Conservation (phyloP, 1,284 basidiomycete genomes). For the Fereydounia khargensis region DNA sequence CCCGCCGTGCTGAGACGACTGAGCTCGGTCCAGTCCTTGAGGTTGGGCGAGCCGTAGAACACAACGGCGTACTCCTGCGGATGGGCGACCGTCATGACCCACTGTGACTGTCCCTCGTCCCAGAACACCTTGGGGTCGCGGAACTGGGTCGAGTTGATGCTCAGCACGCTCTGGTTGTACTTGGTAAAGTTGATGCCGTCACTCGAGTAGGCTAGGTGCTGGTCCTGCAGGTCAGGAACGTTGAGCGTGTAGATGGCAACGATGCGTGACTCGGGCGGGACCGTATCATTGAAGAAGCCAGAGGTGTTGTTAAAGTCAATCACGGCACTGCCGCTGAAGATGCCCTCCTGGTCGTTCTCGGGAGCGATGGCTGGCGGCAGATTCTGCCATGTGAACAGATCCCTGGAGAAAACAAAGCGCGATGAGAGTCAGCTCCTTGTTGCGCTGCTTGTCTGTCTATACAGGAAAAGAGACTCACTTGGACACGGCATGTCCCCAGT, state of each 20-base stretch:
- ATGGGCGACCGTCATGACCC: slow-evolving; percentile 60
- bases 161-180: slow-evolving; percentile 56
- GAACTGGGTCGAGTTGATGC: slow-evolving; percentile 55
- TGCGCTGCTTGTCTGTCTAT: too few relatives aligned
- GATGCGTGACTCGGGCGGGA: slow-evolving; percentile 51
- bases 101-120: slow-evolving; percentile 50
- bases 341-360: slow-evolving; percentile 44
- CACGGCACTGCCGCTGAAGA: slow-evolving; percentile 59
- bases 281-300: slow-evolving; percentile 59
- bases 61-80: slow-evolving; percentile 57
- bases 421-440: background rate
- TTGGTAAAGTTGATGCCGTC: slow-evolving; percentile 60
- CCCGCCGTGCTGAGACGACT: slow-evolving; percentile 55
- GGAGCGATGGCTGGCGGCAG: slow-evolving; percentile 56
- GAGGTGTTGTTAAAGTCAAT: slow-evolving; percentile 60
- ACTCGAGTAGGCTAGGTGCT: slow-evolving; percentile 58
- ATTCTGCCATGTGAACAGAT: slow-evolving; percentile 60
- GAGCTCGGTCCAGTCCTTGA: slow-evolving; percentile 58
- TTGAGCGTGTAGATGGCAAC: slow-evolving; percentile 61
- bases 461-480: slow-evolving; percentile 6
- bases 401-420: slow-evolving; percentile 13
- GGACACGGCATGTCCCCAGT: slow-evolving; percentile 61
- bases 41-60: slow-evolving; percentile 58
- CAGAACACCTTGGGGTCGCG: slow-evolving; percentile 60
- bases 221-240: slow-evolving; percentile 54